phyloP scores from a whole-genome alignment of 2,329 filamentous ascomycete species.

The Diaporthe humulicola region DNA sequence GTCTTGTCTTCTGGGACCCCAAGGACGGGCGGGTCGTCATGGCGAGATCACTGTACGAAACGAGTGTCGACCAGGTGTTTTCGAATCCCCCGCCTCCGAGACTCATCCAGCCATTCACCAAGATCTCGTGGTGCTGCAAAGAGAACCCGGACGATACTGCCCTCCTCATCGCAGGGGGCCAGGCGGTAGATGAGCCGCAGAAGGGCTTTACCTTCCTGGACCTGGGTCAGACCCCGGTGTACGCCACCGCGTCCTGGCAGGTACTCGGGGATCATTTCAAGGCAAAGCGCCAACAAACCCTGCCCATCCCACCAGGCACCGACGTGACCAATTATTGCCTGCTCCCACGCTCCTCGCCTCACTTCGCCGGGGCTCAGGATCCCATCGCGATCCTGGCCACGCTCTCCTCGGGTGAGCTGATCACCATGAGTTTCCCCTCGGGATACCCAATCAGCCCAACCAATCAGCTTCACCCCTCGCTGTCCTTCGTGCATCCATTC shows the following conservation, averaged over 20 bases:
- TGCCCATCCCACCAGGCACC: constrained; percentile 83
- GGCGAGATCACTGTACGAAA: constrained; percentile 83
- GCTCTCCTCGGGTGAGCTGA: constrained; percentile 87
- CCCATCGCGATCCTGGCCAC: constrained; percentile 87
- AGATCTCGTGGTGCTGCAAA: constrained; percentile 94
- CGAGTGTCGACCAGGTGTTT: constrained; percentile 78
- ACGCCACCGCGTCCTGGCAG: constrained; percentile 93
- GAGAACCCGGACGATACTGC: constrained; percentile 94
- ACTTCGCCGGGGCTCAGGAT: constrained; percentile 90
- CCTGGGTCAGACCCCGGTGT: constrained; percentile 88
- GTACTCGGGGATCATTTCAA: constrained; percentile 82
- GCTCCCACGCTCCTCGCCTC: constrained; percentile 84
- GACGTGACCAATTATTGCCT: constrained; percentile 85
- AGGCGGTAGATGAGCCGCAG: constrained; percentile 73
- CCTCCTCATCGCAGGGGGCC: constrained; percentile 86
- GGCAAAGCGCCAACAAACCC: constrained; percentile 77
- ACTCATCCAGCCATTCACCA: constrained; percentile 80
- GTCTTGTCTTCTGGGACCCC: constrained; percentile 93
- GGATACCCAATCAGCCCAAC: constrained; percentile 92
- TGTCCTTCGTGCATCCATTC: constrained; percentile 93
- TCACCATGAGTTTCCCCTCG: constrained; percentile 92
- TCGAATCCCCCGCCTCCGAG: constrained; percentile 64
- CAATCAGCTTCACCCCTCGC: constrained; percentile 89
- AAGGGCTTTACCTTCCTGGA: constrained; percentile 92
- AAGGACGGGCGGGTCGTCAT: constrained; percentile 88